Evolutionary conservation across 495 filamentous ascomycete species (phyloP), one percentile per base, ranked within the genome.

Genomic region (Penicillium herquei): DNA sequence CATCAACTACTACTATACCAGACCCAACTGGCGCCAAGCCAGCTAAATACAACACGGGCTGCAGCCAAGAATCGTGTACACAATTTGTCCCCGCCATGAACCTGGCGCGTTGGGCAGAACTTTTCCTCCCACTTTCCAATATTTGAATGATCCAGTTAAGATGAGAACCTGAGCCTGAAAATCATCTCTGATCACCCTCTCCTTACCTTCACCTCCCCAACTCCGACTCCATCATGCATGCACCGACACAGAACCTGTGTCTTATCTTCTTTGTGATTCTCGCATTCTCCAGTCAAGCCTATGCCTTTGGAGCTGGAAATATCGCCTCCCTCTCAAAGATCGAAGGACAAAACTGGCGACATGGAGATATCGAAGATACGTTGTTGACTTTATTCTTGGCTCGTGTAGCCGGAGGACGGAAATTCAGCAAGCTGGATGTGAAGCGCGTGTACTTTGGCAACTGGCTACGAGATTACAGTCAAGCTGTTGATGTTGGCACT

Each of bases 301-400:
- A 86, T 64, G 92, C 88, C 10, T 96, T 96, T 64, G 92, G 92
- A 21, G 92, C 92, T 51, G 91, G 90, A 37, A 94, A 93, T 68
- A 93, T 95, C 61, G 84, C 84, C 17, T 83, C 87, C 6, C 81
- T 89, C 49, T 85, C 91, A 46, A 84, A 81, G 59, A 81, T 93
- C 49, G 90, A 92, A 65, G 92, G 91, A 53, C 75, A 85, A 58
- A 95, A 95, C 69, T 96, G 90, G 89, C 90, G 92, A 44, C 92
- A 96, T 85, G 92, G 92, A 55, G 77, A 78, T 59, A 94, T 96
- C 65, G 92, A 96, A 80, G 92, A 96, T 78, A 83, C 87, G 32
- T 81, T 96, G 16, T 82, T 96, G 53, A 82, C 76, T 44, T 73
- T 96, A 30, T 66, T 86, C 51, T 87, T 94, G 80, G 85, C 90